Evolutionary conservation across 768 basidiomycete species (phyloP), one percentile per base, ranked within the genome.

Genomic region (Lactarius sanguifluus): DNA sequence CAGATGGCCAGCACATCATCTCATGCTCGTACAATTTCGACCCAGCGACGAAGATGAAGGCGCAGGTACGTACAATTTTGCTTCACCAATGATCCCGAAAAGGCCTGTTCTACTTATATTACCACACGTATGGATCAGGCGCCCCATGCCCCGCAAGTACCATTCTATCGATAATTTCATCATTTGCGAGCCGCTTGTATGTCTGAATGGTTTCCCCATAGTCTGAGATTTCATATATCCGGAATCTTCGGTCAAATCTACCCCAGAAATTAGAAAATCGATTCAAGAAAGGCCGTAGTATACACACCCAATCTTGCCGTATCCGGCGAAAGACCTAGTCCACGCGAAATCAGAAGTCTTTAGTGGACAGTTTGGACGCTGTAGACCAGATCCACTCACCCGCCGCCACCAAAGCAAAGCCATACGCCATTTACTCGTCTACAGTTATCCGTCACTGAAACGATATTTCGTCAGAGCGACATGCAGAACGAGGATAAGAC

Each of bases 131-230:
- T 7, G 62, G 62, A 1, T 67, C 66, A 7, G 77, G 75, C 12
- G 77, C 78, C 3, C 79, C 80, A 10, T 61, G 64, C 8, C 91
- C 91, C 3, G 82, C 81, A 7, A 93, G 79, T 13, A 85, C 73
- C 78, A 89, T 82, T 67, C 83, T 81, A 70, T 91, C 87, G 54
- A 91, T 59, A 16, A 91, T 78, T 62, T 84, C 85, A 62, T 87
- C 87, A 64, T 87, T 80, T 73, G 92, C 91, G 5, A 85, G 87
- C 45, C 87, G 85, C 77, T 97, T 97, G 76, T 91, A 86, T 43
- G 96, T 96, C 74, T 82, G 80, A 74, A 98, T 92, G 7, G 86
- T 95, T 81, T 98, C 96, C 55, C 96, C 96, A 71, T 84, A 98
- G 68, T 94, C 87, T 20, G 88, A 90, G 60, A 98, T 82, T 30